Conservation (phyloP, 306 rosid species). For the Sophora flavescens region DNA sequence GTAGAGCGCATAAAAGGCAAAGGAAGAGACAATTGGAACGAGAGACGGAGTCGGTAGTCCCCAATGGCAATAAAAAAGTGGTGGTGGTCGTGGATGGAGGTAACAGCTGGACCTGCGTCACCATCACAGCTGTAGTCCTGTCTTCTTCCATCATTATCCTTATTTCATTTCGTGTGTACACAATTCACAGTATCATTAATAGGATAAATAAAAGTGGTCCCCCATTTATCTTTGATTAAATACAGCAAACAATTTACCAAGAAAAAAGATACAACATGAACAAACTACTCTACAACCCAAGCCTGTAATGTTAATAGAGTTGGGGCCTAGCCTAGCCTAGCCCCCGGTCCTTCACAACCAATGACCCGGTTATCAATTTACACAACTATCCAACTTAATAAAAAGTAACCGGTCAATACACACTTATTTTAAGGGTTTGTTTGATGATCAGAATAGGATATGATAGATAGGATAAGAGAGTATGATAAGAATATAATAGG, state of each 20-base stretch:
- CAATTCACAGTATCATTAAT: constrained; percentile 16
- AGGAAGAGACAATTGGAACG: background rate
- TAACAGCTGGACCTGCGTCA: constrained; percentile 54
- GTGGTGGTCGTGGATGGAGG: constrained; percentile 48
- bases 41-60: background rate
- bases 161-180: background rate
- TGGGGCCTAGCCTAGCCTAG: too few relatives aligned
- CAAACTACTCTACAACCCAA: too few relatives aligned
- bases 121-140: constrained; percentile 66
- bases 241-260: constrained; percentile 17
- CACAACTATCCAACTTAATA: too few relatives aligned
- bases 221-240: constrained; percentile 25
- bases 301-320: too few relatives aligned
- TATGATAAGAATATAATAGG: too few relatives aligned
- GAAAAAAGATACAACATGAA: too few relatives aligned
- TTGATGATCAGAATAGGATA: too few relatives aligned
- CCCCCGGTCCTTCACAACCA: too few relatives aligned
- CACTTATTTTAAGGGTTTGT: too few relatives aligned
- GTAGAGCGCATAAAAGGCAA: constrained; percentile 6
- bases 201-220: constrained; percentile 45
- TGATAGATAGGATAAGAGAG: too few relatives aligned
- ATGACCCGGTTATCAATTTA: too few relatives aligned
- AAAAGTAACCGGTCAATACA: too few relatives aligned
- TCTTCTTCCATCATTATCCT: constrained; percentile 52
- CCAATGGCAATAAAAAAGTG: constrained; percentile 38